Evolutionary conservation across 768 basidiomycete species (phyloP).

Genomic region (Lepiota brunneoincarnata): DNA sequence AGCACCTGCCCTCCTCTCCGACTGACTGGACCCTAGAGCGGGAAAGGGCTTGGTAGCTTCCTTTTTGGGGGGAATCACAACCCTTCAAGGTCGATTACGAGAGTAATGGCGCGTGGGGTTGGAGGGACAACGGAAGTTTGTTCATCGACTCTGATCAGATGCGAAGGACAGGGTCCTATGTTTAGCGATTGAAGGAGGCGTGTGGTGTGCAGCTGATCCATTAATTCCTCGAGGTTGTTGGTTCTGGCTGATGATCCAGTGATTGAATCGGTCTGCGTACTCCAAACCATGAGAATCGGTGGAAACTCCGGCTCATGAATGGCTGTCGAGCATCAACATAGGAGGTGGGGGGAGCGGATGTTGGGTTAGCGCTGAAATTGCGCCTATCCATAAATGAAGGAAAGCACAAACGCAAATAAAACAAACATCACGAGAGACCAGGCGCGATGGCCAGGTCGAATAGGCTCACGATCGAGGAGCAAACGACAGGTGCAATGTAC

Average conservation of each 20-base stretch:
- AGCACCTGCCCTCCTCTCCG: background rate
- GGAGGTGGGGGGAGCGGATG: too few relatives aligned
- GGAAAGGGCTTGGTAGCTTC: too few relatives aligned
- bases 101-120: too few relatives aligned
- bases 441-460: too few relatives aligned
- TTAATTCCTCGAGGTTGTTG: slow-evolving; percentile 5
- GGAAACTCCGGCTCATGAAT: too few relatives aligned
- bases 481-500: too few relatives aligned
- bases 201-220: background rate
- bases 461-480: too few relatives aligned
- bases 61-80: background rate
- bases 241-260: too few relatives aligned
- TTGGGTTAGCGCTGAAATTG: background rate
- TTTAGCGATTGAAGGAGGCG: background rate
- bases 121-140: background rate
- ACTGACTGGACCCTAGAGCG: too few relatives aligned
- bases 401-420: background rate
- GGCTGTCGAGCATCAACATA: too few relatives aligned
- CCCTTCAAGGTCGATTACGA: background rate
- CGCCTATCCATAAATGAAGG: background rate
- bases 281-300: background rate
- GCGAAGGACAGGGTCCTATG: background rate
- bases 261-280: too few relatives aligned
- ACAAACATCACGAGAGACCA: too few relatives aligned
- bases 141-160: background rate